Conservation (phyloP, 139 green algal genomes). For the Nannochloris sp. region DNA sequence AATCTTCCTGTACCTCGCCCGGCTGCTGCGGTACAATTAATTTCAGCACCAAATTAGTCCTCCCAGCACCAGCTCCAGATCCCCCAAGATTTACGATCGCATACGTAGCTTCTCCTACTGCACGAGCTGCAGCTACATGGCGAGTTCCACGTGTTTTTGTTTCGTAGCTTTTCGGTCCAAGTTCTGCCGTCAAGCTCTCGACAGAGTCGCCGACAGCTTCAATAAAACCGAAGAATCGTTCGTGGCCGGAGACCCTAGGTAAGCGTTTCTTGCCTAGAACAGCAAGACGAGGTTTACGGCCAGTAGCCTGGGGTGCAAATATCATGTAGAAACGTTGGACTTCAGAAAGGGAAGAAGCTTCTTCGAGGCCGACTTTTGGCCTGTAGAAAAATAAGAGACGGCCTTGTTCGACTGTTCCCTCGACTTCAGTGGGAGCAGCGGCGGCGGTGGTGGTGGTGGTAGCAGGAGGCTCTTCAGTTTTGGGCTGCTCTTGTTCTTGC, state of each 20-base stretch:
- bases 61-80: not conserved
- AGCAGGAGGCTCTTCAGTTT: not conserved
- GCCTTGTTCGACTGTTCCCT: conserved; percentile 28
- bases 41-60: conserved; percentile 34
- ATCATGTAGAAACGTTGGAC: conserved; percentile 49
- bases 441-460: not conserved
- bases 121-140: conserved; percentile 12
- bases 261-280: conserved; percentile 50
- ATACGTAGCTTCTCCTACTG: conserved; percentile 27
- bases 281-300: conserved; percentile 16
- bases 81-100: not conserved
- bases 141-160: conserved; percentile 39
- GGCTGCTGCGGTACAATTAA: conserved; percentile 19
- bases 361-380: conserved; percentile 21
- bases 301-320: conserved; percentile 1
- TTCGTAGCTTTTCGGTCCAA: conserved; percentile 22
- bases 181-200: conserved; percentile 22
- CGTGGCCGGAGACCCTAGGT: conserved; percentile 23
- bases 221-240: conserved; percentile 51
- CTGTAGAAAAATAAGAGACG: conserved; percentile 45
- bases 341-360: conserved; percentile 28
- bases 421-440: not conserved
- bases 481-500: not conserved
- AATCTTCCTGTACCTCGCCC: conserved; percentile 29
- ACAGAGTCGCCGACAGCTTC: conserved; percentile 3